Evolutionary conservation across 306 rosid species (phyloP).

Genomic region (Fagus sylvatica): DNA sequence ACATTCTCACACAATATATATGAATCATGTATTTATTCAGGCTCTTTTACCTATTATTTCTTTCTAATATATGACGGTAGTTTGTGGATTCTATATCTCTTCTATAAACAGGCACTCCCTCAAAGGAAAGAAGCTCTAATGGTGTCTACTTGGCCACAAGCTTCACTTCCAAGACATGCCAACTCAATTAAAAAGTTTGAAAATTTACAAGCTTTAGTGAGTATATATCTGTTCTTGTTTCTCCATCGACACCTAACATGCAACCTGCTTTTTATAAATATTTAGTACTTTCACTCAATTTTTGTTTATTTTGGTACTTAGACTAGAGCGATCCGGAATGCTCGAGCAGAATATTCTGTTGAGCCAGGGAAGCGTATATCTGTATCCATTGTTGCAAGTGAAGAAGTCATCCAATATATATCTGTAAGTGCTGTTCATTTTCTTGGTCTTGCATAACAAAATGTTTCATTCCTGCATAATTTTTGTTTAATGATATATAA

Average conservation of each 20-base stretch:
- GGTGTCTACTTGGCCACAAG: slow-evolving; percentile 83
- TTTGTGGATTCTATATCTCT: neutral
- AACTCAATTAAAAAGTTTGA: slow-evolving; percentile 77
- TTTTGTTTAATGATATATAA: neutral
- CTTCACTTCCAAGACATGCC: slow-evolving; percentile 62
- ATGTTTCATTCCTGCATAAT: neutral
- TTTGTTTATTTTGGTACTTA: slow-evolving; percentile 28
- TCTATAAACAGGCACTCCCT: slow-evolving; percentile 77
- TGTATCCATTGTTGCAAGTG: slow-evolving; percentile 79
- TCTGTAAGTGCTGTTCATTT: slow-evolving; percentile 52
- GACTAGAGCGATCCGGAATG: slow-evolving; percentile 88
- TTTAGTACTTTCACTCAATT: neutral
- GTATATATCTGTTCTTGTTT: slow-evolving; percentile 30
- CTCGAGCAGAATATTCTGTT: slow-evolving; percentile 95
- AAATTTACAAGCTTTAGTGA: slow-evolving; percentile 85
- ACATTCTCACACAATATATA: neutral
- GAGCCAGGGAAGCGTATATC: slow-evolving; percentile 93
- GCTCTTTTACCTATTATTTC: neutral
- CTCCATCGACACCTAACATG: slow-evolving; percentile 13
- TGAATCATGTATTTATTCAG: neutral
- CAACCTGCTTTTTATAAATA: neutral
- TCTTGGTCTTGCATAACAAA: slow-evolving; percentile 3
- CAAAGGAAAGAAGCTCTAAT: slow-evolving; percentile 75
- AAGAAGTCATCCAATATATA: slow-evolving; percentile 73
- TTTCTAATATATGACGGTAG: neutral